phyloP scores from a whole-genome alignment of 2,329 filamentous ascomycete species.

The Colletotrichum gigasporum region DNA sequence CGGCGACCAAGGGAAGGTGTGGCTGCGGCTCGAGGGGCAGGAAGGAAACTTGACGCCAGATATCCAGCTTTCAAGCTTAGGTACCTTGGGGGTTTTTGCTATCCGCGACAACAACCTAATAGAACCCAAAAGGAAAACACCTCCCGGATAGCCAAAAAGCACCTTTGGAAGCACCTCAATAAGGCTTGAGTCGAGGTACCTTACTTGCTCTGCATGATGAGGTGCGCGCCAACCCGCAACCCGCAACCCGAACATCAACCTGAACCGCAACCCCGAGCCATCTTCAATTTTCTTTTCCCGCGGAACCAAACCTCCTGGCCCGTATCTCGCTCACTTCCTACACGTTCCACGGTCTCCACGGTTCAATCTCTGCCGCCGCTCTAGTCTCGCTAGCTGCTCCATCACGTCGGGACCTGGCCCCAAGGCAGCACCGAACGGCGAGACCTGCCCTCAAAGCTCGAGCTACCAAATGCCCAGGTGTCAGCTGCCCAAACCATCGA shows the following conservation, averaged over 20 bases:
- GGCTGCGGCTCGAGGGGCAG: too few relatives aligned
- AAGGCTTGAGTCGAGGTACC: too few relatives aligned
- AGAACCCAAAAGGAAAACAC: too few relatives aligned
- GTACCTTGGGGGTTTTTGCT: too few relatives aligned
- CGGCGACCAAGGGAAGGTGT: not conserved
- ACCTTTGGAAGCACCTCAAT: too few relatives aligned
- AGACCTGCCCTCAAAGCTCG: not conserved
- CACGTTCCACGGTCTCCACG: slow-evolving; percentile 14
- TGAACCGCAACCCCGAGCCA: not conserved
- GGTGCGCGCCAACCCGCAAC: too few relatives aligned
- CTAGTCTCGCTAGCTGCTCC: slow-evolving; percentile 5
- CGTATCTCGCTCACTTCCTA: not conserved
- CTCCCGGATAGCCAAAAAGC: too few relatives aligned
- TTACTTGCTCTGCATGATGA: too few relatives aligned
- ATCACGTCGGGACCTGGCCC: not conserved
- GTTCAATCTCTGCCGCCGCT: not conserved
- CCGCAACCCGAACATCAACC: not conserved
- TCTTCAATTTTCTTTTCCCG: slow-evolving; percentile 2
- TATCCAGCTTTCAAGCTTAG: too few relatives aligned
- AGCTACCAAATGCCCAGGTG: not conserved
- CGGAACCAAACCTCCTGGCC: not conserved
- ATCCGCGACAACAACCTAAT: too few relatives aligned
- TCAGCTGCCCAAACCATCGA: not conserved
- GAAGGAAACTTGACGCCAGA: too few relatives aligned
- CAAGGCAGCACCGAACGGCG: not conserved